Conservation (phyloP, 345 rosid genomes). For the Stellera chamaejasme region DNA sequence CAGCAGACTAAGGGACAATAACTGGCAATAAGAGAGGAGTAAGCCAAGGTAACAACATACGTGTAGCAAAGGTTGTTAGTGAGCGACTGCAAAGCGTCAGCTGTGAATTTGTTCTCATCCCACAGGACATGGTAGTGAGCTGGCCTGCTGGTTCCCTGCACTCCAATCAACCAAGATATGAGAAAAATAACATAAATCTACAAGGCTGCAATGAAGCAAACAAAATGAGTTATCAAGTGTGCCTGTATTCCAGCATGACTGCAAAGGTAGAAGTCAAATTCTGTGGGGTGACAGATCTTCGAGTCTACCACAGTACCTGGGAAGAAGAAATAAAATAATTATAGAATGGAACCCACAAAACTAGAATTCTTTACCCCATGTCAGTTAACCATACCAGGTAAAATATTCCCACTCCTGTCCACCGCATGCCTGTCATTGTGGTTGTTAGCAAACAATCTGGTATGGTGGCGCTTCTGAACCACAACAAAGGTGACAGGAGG, state of each 20-base stretch:
- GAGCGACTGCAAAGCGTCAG: slow-evolving; percentile 86
- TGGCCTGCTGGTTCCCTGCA: slow-evolving; percentile 93
- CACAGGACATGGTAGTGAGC: slow-evolving; percentile 98
- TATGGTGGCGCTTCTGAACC: slow-evolving; percentile 99
- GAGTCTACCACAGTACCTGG: slow-evolving; percentile 97
- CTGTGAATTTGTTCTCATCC: slow-evolving; percentile 97
- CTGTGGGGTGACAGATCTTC: slow-evolving; percentile 96
- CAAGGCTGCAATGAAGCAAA: background rate
- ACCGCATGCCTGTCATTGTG: slow-evolving; percentile 64
- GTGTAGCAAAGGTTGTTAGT: slow-evolving; percentile 96
- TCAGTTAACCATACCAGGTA: slow-evolving; percentile 49
- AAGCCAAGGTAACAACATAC: slow-evolving; percentile 30
- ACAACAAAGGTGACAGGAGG: slow-evolving; percentile 98
- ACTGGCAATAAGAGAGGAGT: too few relatives aligned
- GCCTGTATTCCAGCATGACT: slow-evolving; percentile 99
- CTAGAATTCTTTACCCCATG: background rate
- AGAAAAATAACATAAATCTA: background rate
- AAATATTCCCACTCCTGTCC: slow-evolving; percentile 87
- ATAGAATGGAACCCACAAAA: background rate
- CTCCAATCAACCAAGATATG: slow-evolving; percentile 1
- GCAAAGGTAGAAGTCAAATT: slow-evolving; percentile 93
- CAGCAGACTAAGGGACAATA: too few relatives aligned
- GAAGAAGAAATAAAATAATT: background rate
- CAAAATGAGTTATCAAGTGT: background rate
- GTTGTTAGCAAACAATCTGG: slow-evolving; percentile 86